Evolutionary conservation across 176 grass and related monocot species (phyloP).

Genomic region (Dendrocalamus sinicus): DNA sequence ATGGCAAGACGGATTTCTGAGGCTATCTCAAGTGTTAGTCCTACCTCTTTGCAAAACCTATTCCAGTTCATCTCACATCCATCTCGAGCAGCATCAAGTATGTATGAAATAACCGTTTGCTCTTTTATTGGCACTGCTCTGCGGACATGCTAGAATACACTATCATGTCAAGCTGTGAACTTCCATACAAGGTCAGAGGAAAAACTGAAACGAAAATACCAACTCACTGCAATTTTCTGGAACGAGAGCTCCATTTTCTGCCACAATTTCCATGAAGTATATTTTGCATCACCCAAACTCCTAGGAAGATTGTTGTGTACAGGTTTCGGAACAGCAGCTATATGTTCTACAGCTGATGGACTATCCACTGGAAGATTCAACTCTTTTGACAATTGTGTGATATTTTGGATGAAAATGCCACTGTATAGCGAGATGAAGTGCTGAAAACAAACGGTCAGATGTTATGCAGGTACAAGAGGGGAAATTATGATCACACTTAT

Average conservation of each 20-base stretch:
- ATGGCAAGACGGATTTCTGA: constrained; percentile 63
- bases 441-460: constrained; percentile 58
- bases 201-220: constrained; percentile 40
- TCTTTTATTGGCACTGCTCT: constrained; percentile 86
- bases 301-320: constrained; percentile 45
- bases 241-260: constrained; percentile 69
- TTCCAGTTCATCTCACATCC: constrained; percentile 81
- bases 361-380: constrained; percentile 65
- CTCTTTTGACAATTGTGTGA: constrained; percentile 66
- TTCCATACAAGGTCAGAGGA: constrained; percentile 13
- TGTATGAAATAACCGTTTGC: constrained; percentile 72
- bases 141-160: constrained; percentile 63
- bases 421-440: constrained; percentile 73
- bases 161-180: constrained; percentile 17
- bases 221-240: constrained; percentile 85
- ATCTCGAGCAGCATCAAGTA: constrained; percentile 82
- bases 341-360: constrained; percentile 42
- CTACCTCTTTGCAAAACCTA: constrained; percentile 75
- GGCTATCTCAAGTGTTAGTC: constrained; percentile 71
- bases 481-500: neutral
- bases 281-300: constrained; percentile 60
- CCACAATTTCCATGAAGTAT: constrained; percentile 81
- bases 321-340: constrained; percentile 41
- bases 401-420: constrained; percentile 67
- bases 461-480: neutral